Evolutionary conservation across 2,329 filamentous ascomycete genomes (phyloP).

Genomic region (Scedosporium minutisporum): DNA sequence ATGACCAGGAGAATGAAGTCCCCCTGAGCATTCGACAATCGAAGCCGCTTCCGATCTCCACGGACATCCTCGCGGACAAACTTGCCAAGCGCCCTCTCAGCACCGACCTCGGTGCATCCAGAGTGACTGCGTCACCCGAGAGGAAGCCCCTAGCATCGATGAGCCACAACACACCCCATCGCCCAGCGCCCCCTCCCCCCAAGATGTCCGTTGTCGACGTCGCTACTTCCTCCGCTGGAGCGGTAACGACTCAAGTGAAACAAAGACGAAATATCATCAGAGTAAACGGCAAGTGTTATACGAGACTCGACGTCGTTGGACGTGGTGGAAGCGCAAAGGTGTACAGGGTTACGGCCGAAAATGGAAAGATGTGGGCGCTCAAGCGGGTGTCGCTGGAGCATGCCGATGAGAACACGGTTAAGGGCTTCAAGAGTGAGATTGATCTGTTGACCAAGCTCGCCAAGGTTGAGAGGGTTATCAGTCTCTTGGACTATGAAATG

Average conservation of each 20-base stretch:
- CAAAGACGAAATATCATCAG: constrained; percentile 76
- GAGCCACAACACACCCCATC: constrained; percentile 61
- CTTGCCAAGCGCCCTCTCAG: constrained; percentile 41
- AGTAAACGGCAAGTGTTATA: constrained; percentile 87
- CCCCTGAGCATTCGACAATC: constrained; percentile 58
- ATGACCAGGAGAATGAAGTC: constrained; percentile 80
- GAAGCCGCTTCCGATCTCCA: constrained; percentile 35
- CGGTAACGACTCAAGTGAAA: constrained; percentile 59
- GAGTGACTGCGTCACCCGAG: constrained; percentile 38
- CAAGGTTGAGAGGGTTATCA: constrained; percentile 81
- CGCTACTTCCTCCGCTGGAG: constrained; percentile 74
- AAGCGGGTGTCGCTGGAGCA: constrained; percentile 89
- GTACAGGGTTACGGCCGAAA: constrained; percentile 93
- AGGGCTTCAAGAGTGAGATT: constrained; percentile 91
- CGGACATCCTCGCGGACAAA: constrained; percentile 45
- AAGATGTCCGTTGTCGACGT: constrained; percentile 97
- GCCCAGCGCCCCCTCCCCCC: constrained; percentile 71
- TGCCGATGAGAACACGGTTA: constrained; percentile 73
- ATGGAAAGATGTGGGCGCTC: constrained; percentile 87
- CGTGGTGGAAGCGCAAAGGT: constrained; percentile 90
- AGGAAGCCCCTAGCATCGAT: constrained; percentile 45
- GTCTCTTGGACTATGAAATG: constrained; percentile 84
- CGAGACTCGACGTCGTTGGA: constrained; percentile 80
- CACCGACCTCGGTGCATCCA: constrained; percentile 27
- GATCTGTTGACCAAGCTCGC: constrained; percentile 75